Percentiles rank a stretch among this genome's conserved stretches.
Conservation (phyloP, 306 rosid species). For the Albizia julibrissin region DNA sequence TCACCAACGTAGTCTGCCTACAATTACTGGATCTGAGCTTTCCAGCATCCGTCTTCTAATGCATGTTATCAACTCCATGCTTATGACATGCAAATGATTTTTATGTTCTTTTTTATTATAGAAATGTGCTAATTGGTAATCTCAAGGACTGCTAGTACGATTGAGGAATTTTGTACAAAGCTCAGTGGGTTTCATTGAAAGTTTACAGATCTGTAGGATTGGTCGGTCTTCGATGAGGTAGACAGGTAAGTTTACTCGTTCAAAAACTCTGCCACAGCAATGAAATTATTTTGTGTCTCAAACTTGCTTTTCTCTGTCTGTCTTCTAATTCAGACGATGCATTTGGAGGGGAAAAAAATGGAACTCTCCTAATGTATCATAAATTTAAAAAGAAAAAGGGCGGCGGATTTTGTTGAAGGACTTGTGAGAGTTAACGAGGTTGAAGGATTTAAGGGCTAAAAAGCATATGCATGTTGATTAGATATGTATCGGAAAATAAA, state of each 20-base stretch:
- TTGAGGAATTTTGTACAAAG: conserved; percentile 35
- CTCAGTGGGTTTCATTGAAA: conserved; percentile 33
- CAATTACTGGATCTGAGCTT: conserved; percentile 53
- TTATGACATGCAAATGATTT: conserved; percentile 79
- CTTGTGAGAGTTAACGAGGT: background rate
- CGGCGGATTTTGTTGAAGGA: background rate
- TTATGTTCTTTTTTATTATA: background rate
- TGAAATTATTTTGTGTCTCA: conserved; percentile 9
- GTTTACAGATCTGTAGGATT: conserved; percentile 34
- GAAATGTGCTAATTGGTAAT: conserved; percentile 20
- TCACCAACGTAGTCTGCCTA: conserved; percentile 80
- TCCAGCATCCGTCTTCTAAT: conserved; percentile 69
- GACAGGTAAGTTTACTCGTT: conserved; percentile 29
- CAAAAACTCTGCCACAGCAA: conserved; percentile 27
- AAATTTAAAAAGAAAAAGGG: background rate
- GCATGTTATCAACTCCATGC: conserved; percentile 95
- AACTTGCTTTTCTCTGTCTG: background rate
- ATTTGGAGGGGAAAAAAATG: background rate
- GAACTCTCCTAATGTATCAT: background rate
- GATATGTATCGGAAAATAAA: too few species aligned
- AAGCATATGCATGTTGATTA: too few species aligned
- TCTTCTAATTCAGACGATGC: background rate
- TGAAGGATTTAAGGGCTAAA: too few species aligned
- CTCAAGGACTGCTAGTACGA: conserved; percentile 22
- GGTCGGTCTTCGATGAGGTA: conserved; percentile 5